A percentile compares a stretch with the other conserved stretches of the same genome.
Evolutionary conservation across 805 yeast species (phyloP).

Genomic region (Metschnikowia lochheadii): DNA sequence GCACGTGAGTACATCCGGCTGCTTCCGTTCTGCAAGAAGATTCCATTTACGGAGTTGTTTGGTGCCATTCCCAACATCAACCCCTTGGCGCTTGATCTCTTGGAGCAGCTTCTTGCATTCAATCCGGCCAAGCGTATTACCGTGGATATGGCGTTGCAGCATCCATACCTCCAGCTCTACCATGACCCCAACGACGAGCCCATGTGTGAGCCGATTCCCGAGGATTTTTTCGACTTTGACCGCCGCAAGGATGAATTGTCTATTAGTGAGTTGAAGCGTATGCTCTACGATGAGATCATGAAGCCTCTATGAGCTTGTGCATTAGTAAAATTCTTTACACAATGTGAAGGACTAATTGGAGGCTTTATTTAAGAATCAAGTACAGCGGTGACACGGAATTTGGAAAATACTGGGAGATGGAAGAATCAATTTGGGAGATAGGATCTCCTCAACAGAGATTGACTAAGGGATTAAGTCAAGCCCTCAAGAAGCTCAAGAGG

Average conservation of each 20-base stretch:
- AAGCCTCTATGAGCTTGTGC: conserved; percentile 32
- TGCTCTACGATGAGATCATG: conserved; percentile 82
- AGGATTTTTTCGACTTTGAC: conserved; percentile 88
- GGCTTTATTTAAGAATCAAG: too few species aligned
- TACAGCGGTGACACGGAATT: too few species aligned
- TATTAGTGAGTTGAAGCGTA: conserved; percentile 67
- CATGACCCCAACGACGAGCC: conserved; percentile 97
- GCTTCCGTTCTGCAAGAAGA: conserved; percentile 62
- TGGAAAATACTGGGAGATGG: too few species aligned
- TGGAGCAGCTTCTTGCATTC: conserved; percentile 60
- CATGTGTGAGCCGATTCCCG: conserved; percentile 72
- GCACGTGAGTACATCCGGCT: conserved; percentile 86
- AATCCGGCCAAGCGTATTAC: conserved; percentile 71
- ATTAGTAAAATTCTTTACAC: neutral
- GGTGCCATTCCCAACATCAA: conserved; percentile 25
- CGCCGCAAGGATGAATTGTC: conserved; percentile 73
- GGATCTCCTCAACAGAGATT: too few species aligned
- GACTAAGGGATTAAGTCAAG: too few species aligned
- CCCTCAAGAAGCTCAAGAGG: too few species aligned
- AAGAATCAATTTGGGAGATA: too few species aligned
- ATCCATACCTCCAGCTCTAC: conserved; percentile 84
- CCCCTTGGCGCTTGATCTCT: conserved; percentile 52
- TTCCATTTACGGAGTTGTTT: conserved; percentile 25
- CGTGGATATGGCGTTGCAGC: conserved; percentile 71
- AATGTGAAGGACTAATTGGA: too few species aligned